phyloP scores from a whole-genome alignment of 345 rosid species.

The Sisymbrium altissimum region DNA sequence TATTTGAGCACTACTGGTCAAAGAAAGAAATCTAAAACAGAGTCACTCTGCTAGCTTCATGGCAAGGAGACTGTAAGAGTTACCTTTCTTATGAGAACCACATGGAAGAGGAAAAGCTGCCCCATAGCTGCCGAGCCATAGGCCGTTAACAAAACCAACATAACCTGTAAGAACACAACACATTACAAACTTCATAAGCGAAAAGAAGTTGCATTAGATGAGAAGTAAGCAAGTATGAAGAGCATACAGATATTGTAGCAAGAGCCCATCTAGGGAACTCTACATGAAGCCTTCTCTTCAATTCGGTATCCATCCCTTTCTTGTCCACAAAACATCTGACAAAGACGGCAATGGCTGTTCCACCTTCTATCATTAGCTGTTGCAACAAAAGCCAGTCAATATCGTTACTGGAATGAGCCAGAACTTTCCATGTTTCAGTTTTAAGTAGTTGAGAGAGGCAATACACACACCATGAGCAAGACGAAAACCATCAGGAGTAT shows the following conservation, averaged over 20 bases:
- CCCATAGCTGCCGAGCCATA: constrained; percentile 95
- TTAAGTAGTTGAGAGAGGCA: not conserved
- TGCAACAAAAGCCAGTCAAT: constrained; percentile 7
- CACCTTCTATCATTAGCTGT: constrained; percentile 89
- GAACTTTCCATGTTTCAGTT: not conserved
- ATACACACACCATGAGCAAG: constrained; percentile 67
- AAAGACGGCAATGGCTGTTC: constrained; percentile 81
- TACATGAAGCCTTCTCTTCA: constrained; percentile 49
- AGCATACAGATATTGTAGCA: constrained; percentile 74
- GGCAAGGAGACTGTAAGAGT: constrained; percentile 2
- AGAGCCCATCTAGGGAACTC: constrained; percentile 76
- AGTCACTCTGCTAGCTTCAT: not conserved
- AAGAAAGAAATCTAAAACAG: constrained; percentile 5
- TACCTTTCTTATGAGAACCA: constrained; percentile 95
- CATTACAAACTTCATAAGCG: constrained; percentile 14
- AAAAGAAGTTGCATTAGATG: not conserved
- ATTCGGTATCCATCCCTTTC: constrained; percentile 76
- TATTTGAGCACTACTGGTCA: constrained; percentile 11
- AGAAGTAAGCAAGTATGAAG: not conserved
- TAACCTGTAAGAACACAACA: constrained; percentile 43
- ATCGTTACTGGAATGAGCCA: not conserved
- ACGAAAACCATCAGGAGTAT: constrained; percentile 78
- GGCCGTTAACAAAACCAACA: constrained; percentile 69
- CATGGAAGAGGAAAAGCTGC: constrained; percentile 92
- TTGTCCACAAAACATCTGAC: constrained; percentile 85